These are phyloP conservation scores for Auriscalpium orientale DNA, from an alignment of 768 basidiomycete genomes.

Conservation along the genomic window DNA sequence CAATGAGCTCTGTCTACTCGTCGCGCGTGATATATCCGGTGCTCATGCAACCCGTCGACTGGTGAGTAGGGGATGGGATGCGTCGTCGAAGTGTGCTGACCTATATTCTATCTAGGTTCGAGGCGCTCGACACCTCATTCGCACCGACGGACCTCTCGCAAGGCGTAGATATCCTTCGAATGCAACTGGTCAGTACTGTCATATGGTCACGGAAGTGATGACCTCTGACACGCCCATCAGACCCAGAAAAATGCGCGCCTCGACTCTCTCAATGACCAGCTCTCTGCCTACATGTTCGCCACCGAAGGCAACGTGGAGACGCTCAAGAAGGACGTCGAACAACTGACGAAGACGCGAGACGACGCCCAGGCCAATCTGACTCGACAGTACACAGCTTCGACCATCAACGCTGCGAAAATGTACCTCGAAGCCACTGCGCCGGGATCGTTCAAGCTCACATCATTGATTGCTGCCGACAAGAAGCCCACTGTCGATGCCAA, in stretches of 20 bases:
- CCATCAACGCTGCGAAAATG: slow-evolving; percentile 19
- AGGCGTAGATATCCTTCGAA: slow-evolving; percentile 18
- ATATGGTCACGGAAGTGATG: neutral
- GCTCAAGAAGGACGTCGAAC: slow-evolving; percentile 14
- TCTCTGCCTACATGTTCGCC: slow-evolving; percentile 14
- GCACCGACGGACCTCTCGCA: slow-evolving; percentile 22
- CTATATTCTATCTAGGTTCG: slow-evolving; percentile 5
- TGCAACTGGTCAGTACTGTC: slow-evolving; percentile 14
- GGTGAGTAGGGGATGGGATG: slow-evolving; percentile 3
- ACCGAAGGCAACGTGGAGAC: slow-evolving; percentile 14
- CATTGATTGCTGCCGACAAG: neutral
- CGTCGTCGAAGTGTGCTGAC: neutral
- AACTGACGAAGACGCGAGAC: slow-evolving; percentile 10
- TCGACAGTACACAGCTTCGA: slow-evolving; percentile 15
- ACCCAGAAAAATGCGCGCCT: slow-evolving; percentile 17
- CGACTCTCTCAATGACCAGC: slow-evolving; percentile 19
- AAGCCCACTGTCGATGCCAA: neutral
- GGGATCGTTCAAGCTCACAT: neutral
- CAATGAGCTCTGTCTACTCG: slow-evolving; percentile 21
- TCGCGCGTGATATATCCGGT: slow-evolving; percentile 21
- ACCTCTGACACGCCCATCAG: neutral
- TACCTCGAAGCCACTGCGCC: slow-evolving; percentile 9
- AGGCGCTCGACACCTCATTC: slow-evolving; percentile 22
- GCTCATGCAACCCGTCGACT: slow-evolving; percentile 22
- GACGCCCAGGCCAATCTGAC: slow-evolving; percentile 16